These are phyloP conservation scores for Verbascum thapsus DNA, from an alignment of 257 asterid species.

Conservation along the genomic window DNA sequence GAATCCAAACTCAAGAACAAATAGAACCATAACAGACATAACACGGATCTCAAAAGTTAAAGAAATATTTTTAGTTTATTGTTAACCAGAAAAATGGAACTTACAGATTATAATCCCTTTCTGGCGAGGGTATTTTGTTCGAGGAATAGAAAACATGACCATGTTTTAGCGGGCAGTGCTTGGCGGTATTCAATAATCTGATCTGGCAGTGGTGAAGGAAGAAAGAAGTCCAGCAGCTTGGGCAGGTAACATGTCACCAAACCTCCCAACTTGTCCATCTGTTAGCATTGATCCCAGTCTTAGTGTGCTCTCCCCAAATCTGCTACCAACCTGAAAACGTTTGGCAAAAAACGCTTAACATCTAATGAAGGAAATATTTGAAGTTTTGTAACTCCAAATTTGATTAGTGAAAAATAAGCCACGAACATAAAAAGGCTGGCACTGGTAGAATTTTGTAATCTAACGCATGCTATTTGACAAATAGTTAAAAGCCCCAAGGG, in stretches of 20 bases:
- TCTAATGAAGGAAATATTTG: conserved; percentile 5
- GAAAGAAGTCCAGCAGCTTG: conserved; percentile 99
- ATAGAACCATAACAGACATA: neutral
- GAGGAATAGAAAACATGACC: conserved; percentile 4
- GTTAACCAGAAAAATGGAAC: conserved; percentile 29
- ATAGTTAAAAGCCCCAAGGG: conserved; percentile 1
- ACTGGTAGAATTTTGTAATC: conserved; percentile 1
- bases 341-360: conserved; percentile 20
- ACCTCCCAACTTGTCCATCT: conserved; percentile 97
- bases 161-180: conserved; percentile 18
- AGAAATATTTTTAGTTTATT: neutral
- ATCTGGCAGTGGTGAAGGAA: conserved; percentile 77
- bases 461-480: neutral
- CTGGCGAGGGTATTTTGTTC: neutral
- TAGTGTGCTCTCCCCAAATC: conserved; percentile 96
- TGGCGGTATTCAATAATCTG: conserved; percentile 53
- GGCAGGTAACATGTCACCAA: conserved; percentile 95
- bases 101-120: neutral
- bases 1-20: neutral
- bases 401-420: neutral
- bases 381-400: neutral
- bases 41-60: neutral
- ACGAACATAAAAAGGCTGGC: neutral
- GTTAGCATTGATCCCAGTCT: conserved; percentile 88
- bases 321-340: conserved; percentile 83